phyloP scores from a whole-genome alignment of 2,329 filamentous ascomycete species.

The Arthrinium puccinioides region DNA sequence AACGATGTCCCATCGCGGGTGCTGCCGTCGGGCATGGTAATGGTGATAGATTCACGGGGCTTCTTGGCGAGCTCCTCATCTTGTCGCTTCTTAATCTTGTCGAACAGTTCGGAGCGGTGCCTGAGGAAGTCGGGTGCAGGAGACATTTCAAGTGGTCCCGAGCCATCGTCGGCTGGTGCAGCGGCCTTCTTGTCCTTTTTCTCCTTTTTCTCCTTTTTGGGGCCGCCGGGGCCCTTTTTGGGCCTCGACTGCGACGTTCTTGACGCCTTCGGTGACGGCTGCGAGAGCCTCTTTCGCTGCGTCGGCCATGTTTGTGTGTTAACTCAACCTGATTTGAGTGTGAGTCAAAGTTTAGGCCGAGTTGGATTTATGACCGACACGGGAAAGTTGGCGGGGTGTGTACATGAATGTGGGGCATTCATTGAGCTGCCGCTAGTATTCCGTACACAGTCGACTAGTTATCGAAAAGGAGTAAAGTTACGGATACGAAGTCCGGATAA shows the following conservation, averaged over 20 bases:
- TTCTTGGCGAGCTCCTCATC: slow-evolving; percentile 67
- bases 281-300: slow-evolving; percentile 36
- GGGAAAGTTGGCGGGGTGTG: slow-evolving; percentile 1
- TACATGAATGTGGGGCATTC: neutral
- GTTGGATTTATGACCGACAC: neutral
- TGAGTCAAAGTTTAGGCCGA: neutral
- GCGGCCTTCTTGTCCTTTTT: slow-evolving; percentile 38
- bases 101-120: slow-evolving; percentile 79
- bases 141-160: slow-evolving; percentile 39
- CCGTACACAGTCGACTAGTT: too few species aligned
- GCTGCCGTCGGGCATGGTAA: slow-evolving; percentile 67
- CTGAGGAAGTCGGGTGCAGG: slow-evolving; percentile 70
- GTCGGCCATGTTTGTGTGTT: slow-evolving; percentile 23
- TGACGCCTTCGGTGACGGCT: slow-evolving; percentile 41
- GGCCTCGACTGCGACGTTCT: slow-evolving; percentile 40
- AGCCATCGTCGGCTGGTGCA: slow-evolving; percentile 24
- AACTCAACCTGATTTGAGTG: neutral
- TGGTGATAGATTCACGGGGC: slow-evolving; percentile 65
- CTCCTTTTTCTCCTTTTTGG: slow-evolving; percentile 35
- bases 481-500: too few species aligned
- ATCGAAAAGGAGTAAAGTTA: too few species aligned
- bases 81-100: slow-evolving; percentile 77
- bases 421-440: too few species aligned
- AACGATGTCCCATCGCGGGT: slow-evolving; percentile 71
- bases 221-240: slow-evolving; percentile 23